phyloP scores from a whole-genome alignment of 495 filamentous ascomycete species.

The Staphylotrichum tortipilum region DNA sequence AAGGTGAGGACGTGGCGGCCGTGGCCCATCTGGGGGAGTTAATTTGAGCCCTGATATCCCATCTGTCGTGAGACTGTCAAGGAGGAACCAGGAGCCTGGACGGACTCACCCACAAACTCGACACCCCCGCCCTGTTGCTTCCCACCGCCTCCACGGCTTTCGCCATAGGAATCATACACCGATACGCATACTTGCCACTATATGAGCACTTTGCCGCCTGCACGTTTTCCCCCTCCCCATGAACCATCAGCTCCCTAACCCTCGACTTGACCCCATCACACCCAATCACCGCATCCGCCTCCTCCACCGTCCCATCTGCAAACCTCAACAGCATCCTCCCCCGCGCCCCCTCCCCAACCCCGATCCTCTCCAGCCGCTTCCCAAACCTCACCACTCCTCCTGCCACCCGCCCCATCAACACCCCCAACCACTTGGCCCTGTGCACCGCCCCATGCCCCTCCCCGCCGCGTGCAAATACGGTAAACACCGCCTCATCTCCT shows the following conservation, averaged over 20 bases:
- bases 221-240: conserved; percentile 4
- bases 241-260: conserved; percentile 39
- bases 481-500: conserved; percentile 12
- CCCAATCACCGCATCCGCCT: conserved; percentile 48
- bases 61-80: too few relatives aligned
- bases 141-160: conserved; percentile 44
- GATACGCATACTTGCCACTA: conserved; percentile 45
- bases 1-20: conserved; percentile 55
- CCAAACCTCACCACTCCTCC: conserved; percentile 35
- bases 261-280: conserved; percentile 53
- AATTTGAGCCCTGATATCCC: neutral
- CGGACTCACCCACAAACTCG: conserved; percentile 42
- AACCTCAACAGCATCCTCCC: conserved; percentile 42
- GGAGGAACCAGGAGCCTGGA: too few relatives aligned
- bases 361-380: conserved; percentile 31
- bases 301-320: conserved; percentile 43
- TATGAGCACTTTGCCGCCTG: conserved; percentile 34
- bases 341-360: conserved; percentile 25
- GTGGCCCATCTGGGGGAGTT: conserved; percentile 46
- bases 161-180: conserved; percentile 47
- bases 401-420: conserved; percentile 48
- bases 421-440: conserved; percentile 52
- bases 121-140: conserved; percentile 49
- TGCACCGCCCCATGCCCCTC: conserved; percentile 35
- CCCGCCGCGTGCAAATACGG: conserved; percentile 11